phyloP scores from a whole-genome alignment of 345 rosid species.

The Clarkia xantiana region DNA sequence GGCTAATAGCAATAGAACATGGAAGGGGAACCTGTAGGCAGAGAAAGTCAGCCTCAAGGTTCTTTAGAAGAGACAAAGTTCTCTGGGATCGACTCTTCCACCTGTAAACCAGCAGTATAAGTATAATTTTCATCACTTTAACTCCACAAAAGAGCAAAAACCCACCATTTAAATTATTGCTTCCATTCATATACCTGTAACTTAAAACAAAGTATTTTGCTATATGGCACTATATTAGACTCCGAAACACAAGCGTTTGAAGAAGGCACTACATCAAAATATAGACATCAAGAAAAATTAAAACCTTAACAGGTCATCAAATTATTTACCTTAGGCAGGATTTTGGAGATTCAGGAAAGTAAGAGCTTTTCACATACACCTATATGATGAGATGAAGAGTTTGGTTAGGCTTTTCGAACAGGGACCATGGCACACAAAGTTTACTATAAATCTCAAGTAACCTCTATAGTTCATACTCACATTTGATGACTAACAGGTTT shows the following conservation, averaged over 20 bases:
- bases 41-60: constrained; percentile 53
- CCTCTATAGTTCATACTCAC: too few relatives aligned
- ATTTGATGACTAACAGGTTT: too few relatives aligned
- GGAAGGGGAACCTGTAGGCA: constrained; percentile 57
- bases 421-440: too few relatives aligned
- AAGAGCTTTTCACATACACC: constrained; percentile 68
- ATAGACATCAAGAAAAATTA: background rate
- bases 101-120: background rate
- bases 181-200: too few relatives aligned
- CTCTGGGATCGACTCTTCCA: constrained; percentile 84
- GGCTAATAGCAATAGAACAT: background rate
- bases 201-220: too few relatives aligned
- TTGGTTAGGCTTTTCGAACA: background rate
- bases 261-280: background rate
- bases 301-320: background rate
- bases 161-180: too few relatives aligned
- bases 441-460: background rate
- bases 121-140: background rate
- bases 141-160: too few relatives aligned
- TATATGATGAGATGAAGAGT: constrained; percentile 13
- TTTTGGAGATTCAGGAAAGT: constrained; percentile 71
- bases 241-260: background rate
- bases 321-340: constrained; percentile 57
- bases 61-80: constrained; percentile 42
- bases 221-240: too few relatives aligned